Conservation (phyloP, 345 rosid species). For the Ailanthus altissimus region DNA sequence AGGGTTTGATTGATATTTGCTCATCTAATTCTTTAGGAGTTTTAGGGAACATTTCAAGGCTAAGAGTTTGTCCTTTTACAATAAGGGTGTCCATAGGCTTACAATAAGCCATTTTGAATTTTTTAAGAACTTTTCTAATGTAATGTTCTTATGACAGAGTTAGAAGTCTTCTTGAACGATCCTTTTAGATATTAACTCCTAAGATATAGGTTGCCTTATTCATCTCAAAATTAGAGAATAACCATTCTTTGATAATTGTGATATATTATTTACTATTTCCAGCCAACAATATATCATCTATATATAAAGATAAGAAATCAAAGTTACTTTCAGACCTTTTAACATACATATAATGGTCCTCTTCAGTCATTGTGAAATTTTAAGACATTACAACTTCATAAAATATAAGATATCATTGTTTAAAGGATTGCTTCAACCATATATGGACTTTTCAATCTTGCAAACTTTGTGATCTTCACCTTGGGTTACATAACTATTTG, state of each 20-base stretch:
- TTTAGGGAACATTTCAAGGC: not conserved
- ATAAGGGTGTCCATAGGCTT: not conserved
- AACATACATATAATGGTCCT: not conserved
- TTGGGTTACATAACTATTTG: not conserved
- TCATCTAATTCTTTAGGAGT: not conserved
- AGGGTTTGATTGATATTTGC: not conserved
- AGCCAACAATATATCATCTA: not conserved
- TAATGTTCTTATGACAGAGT: not conserved
- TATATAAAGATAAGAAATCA: slow-evolving; percentile 10
- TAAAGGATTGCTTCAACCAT: not conserved
- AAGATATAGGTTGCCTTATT: not conserved
- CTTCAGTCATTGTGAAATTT: not conserved
- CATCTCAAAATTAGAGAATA: not conserved
- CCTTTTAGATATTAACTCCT: not conserved
- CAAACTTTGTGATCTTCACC: not conserved
- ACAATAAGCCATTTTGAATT: not conserved
- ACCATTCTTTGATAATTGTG: not conserved
- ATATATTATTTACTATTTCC: not conserved
- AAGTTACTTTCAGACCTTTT: too few species aligned
- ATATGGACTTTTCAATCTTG: not conserved
- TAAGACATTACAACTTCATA: not conserved
- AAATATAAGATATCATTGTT: slow-evolving; percentile 14
- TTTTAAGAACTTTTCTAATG: not conserved
- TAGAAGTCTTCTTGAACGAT: not conserved
- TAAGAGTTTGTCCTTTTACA: not conserved